These are phyloP conservation scores for Saccharomycopsis phalli DNA, from an alignment of 1,139 yeast genomes.

Conservation along the genomic window DNA sequence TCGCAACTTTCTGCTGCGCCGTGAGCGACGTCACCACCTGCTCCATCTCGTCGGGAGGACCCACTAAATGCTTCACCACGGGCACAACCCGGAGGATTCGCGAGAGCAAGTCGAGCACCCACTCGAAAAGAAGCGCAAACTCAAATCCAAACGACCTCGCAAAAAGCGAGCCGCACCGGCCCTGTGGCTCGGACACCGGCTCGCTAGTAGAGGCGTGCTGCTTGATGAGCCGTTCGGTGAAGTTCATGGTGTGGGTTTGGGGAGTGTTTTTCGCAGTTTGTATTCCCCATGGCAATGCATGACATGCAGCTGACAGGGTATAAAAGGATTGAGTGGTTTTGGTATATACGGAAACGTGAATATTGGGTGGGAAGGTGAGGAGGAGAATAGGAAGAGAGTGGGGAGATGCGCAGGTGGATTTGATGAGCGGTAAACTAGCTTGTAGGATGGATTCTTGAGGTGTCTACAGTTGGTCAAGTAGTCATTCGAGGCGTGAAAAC, in stretches of 20 bases:
- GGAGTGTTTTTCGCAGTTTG: too few relatives aligned
- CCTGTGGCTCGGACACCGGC: neutral
- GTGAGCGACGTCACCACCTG: conserved; percentile 30
- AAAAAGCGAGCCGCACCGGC: neutral
- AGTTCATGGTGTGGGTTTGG: neutral
- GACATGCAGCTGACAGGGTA: too few relatives aligned
- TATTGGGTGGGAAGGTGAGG: too few relatives aligned
- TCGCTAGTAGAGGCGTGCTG: neutral
- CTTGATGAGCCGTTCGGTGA: neutral
- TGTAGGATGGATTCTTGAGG: too few relatives aligned
- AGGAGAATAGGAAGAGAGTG: too few relatives aligned
- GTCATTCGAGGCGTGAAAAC: too few relatives aligned
- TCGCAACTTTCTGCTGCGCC: conserved; percentile 48
- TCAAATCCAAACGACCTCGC: neutral
- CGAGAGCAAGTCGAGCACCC: conserved; percentile 2
- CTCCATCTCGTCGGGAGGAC: conserved; percentile 20
- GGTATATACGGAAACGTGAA: too few relatives aligned
- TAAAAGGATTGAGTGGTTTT: too few relatives aligned
- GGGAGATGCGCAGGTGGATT: too few relatives aligned
- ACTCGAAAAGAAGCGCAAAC: conserved; percentile 5
- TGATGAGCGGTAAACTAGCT: too few relatives aligned
- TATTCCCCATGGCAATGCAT: too few relatives aligned
- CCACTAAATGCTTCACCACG: conserved; percentile 14
- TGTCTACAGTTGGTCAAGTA: too few relatives aligned
- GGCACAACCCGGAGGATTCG: conserved; percentile 16